A percentile compares a stretch with the other conserved stretches of the same genome.
Evolutionary conservation across 2,329 filamentous ascomycete species (phyloP).

Genomic region (Lasiodiplodia sp.): DNA sequence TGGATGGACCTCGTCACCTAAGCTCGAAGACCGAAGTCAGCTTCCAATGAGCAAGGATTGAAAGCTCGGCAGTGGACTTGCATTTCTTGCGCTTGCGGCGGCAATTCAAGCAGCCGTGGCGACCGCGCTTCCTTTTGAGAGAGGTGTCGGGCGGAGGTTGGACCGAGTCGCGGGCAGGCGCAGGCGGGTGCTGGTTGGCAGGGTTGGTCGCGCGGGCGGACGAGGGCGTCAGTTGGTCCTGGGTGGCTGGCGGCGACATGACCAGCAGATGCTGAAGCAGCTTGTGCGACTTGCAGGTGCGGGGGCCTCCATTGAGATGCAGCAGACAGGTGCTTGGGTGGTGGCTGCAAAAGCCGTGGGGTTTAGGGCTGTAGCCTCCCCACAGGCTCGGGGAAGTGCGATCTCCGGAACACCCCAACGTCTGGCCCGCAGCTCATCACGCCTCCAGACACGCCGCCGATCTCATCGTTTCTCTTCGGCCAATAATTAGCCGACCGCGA

Average conservation of each 20-base stretch:
- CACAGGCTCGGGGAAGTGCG: constrained; percentile 6
- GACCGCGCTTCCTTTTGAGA: constrained; percentile 29
- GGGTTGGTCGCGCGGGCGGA: constrained; percentile 15
- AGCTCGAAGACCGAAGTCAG: neutral
- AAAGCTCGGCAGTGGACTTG: neutral
- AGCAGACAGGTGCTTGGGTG: neutral
- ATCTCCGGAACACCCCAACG: constrained; percentile 8
- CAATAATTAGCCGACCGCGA: neutral
- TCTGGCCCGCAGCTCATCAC: neutral
- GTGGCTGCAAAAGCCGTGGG: constrained; percentile 22
- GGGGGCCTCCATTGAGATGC: constrained; percentile 14
- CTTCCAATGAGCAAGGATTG: neutral
- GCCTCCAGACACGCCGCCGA: constrained; percentile 7
- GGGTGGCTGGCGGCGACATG: constrained; percentile 11
- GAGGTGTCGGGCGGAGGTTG: neutral
- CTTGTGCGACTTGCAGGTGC: neutral
- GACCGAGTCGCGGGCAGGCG: neutral
- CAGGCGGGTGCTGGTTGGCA: neutral
- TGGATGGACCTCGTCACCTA: constrained; percentile 35
- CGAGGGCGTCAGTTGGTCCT: constrained; percentile 14
- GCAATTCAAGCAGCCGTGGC: constrained; percentile 34
- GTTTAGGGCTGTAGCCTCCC: constrained; percentile 20
- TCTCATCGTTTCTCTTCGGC: neutral
- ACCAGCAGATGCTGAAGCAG: constrained; percentile 2
- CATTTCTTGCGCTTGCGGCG: constrained; percentile 34